Conservation (phyloP, 2,329 filamentous ascomycete genomes). For the Blastomyces emzantsi region DNA sequence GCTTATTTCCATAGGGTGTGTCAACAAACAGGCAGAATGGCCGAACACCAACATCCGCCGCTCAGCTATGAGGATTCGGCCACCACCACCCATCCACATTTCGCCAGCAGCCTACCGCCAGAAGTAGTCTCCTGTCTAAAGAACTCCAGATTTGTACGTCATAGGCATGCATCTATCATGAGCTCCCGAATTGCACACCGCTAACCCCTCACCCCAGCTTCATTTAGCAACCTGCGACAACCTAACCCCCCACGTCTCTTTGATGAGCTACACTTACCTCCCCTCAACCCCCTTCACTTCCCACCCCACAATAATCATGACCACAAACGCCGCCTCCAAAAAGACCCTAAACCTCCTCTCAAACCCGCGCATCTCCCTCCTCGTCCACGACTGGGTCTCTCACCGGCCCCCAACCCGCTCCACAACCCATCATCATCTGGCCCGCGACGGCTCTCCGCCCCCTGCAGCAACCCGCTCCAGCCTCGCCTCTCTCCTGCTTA, state of each 20-base stretch:
- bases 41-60: conserved; percentile 51
- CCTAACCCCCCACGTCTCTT: conserved; percentile 79
- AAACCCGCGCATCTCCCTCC: conserved; percentile 80
- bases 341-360: conserved; percentile 67
- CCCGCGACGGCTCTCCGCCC: conserved; percentile 52
- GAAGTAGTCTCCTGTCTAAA: conserved; percentile 88
- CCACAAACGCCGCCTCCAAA: conserved; percentile 64
- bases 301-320: conserved; percentile 91
- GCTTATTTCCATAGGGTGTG: background rate
- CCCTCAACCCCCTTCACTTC: conserved; percentile 63
- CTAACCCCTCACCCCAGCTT: conserved; percentile 49
- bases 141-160: conserved; percentile 82
- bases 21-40: conserved; percentile 25
- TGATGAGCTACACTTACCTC: conserved; percentile 99
- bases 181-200: conserved; percentile 8
- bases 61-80: conserved; percentile 68
- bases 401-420: conserved; percentile 73
- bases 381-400: conserved; percentile 98
- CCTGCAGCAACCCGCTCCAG: conserved; percentile 58
- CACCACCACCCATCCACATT: conserved; percentile 60
- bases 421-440: conserved; percentile 44
- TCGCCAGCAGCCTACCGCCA: conserved; percentile 60
- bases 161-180: conserved; percentile 8
- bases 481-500: conserved; percentile 73
- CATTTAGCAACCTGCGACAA: conserved; percentile 86